Conservation (phyloP, 2,329 filamentous ascomycete species). For the Pestalotiopsis sp. region DNA sequence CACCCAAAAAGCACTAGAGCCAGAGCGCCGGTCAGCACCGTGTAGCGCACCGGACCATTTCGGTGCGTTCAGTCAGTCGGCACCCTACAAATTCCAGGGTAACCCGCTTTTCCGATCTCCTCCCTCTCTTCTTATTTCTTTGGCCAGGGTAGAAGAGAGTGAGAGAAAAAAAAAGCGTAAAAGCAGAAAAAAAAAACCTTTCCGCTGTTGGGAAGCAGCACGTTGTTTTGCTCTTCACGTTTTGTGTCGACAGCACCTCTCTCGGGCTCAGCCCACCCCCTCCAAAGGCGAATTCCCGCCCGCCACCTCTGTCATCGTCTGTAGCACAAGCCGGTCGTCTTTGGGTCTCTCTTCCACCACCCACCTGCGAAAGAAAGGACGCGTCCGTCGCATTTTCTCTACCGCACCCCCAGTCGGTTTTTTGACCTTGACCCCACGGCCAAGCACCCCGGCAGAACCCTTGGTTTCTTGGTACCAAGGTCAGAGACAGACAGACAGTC, state of each 20-base stretch:
- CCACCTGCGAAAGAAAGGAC: background rate
- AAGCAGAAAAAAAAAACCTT: background rate
- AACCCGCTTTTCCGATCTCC: slow-evolving; percentile 24
- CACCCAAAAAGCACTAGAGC: slow-evolving; percentile 7
- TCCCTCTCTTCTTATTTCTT: slow-evolving; percentile 14
- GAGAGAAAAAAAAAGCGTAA: too few species aligned
- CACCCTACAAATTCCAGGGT: slow-evolving; percentile 34
- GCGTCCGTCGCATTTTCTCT: background rate
- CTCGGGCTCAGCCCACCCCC: slow-evolving; percentile 34
- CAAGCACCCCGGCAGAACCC: slow-evolving; percentile 8
- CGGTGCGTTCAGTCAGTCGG: background rate
- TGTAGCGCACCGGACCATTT: background rate
- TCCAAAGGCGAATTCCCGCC: slow-evolving; percentile 28
- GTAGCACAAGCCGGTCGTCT: slow-evolving; percentile 2
- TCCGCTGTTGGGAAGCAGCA: slow-evolving; percentile 14
- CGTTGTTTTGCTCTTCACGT: slow-evolving; percentile 31
- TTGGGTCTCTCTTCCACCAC: background rate
- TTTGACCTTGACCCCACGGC: slow-evolving; percentile 5
- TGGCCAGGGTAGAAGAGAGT: slow-evolving; percentile 16
- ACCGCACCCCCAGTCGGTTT: slow-evolving; percentile 6
- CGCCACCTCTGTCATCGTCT: slow-evolving; percentile 25
- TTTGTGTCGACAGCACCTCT: slow-evolving; percentile 27
- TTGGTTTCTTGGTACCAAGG: background rate
- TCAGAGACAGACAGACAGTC: background rate
- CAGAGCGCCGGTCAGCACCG: background rate